Evolutionary conservation across 768 basidiomycete genomes (phyloP).

Genomic region (Boletellus ananiceps): DNA sequence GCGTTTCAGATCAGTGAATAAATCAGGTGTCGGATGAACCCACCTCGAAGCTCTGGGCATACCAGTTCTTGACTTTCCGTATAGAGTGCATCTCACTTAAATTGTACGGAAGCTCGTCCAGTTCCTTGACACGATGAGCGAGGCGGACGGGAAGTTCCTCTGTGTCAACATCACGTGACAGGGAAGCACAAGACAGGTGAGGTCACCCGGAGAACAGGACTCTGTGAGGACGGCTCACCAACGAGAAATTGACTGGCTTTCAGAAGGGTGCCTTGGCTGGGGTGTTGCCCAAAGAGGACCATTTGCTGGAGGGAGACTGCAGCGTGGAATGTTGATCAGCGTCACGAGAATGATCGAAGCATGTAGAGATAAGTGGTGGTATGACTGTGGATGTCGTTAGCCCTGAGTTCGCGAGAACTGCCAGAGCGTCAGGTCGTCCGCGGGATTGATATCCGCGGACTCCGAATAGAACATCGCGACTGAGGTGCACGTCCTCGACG

Average conservation of each 20-base stretch:
- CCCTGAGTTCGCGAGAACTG: not conserved
- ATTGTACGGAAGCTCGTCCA: conserved; percentile 90
- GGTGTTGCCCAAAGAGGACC: conserved; percentile 96
- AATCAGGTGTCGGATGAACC: conserved; percentile 17
- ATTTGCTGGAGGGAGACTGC: conserved; percentile 94
- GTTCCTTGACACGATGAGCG: conserved; percentile 93
- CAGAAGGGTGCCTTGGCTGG: conserved; percentile 87
- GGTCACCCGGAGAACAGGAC: not conserved
- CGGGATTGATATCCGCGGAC: not conserved
- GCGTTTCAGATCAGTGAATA: not conserved
- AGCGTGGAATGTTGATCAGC: conserved; percentile 5
- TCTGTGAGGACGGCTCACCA: conserved; percentile 41
- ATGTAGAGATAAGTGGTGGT: not conserved
- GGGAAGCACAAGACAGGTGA: too few species aligned
- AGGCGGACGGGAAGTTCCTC: conserved; percentile 95
- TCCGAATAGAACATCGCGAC: not conserved
- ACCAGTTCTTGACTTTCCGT: conserved; percentile 95
- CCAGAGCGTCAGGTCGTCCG: not conserved
- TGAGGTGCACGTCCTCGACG: not conserved
- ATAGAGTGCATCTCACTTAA: conserved; percentile 90
- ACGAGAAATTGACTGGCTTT: conserved; percentile 86
- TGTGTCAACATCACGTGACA: conserved; percentile 18
- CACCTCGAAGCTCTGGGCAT: conserved; percentile 97
- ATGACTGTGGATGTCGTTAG: not conserved
- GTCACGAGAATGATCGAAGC: not conserved